phyloP scores from a whole-genome alignment of 805 yeast genomes.

The Danielozyma ontarioensis region DNA sequence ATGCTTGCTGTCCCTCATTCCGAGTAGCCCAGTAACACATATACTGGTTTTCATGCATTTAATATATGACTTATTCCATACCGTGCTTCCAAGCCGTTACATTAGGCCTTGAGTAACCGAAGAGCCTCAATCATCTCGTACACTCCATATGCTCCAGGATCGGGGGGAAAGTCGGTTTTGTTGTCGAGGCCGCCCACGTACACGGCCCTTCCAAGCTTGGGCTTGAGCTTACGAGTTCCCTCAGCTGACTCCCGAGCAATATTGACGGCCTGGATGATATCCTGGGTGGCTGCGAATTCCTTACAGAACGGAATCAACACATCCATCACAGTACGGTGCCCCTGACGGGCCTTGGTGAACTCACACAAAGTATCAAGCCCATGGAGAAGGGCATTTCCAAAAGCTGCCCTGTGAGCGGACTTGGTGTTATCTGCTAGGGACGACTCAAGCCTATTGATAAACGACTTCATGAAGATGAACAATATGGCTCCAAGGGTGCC shows the following conservation, averaged over 20 bases:
- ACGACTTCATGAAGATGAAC: constrained; percentile 24
- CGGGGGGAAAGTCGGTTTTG: constrained; percentile 27
- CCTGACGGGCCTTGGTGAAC: constrained; percentile 33
- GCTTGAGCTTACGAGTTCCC: constrained; percentile 27
- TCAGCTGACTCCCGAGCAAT: constrained; percentile 27
- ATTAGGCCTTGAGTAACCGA: not conserved
- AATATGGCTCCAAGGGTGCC: constrained; percentile 35
- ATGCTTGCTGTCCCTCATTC: not conserved
- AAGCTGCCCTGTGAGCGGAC: too few species aligned
- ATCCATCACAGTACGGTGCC: constrained; percentile 37
- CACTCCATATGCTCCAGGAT: constrained; percentile 38
- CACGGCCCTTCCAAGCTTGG: constrained; percentile 33
- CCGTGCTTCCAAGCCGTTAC: too few species aligned
- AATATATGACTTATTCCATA: too few species aligned
- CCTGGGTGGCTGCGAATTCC: constrained; percentile 13
- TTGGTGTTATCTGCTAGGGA: constrained; percentile 5
- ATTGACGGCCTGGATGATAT: constrained; percentile 16
- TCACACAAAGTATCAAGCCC: constrained; percentile 24
- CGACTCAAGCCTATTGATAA: constrained; percentile 13
- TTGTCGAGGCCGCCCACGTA: constrained; percentile 28
- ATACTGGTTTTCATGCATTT: too few species aligned
- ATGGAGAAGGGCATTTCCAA: constrained; percentile 15
- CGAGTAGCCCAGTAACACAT: too few species aligned
- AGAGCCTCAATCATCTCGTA: constrained; percentile 27
- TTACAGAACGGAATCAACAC: constrained; percentile 31